phyloP scores from a whole-genome alignment of 2,329 filamentous ascomycete genomes.

The Dichotomopilus funicola region DNA sequence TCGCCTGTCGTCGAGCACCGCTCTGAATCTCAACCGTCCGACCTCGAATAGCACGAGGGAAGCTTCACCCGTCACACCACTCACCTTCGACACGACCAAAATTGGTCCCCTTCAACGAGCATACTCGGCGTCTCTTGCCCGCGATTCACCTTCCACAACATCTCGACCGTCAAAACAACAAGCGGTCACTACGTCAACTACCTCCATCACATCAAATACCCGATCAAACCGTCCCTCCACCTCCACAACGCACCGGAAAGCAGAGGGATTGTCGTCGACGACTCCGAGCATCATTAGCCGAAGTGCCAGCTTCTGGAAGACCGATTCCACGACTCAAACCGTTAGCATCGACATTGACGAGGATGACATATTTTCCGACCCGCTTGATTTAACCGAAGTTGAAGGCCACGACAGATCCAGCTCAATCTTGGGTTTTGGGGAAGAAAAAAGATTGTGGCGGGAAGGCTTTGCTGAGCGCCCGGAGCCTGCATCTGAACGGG shows the following conservation, averaged over 20 bases:
- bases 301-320: too few relatives aligned
- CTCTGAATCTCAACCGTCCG: constrained; percentile 33
- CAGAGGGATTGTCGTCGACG: too few relatives aligned
- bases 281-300: too few relatives aligned
- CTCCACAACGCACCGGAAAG: too few relatives aligned
- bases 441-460: constrained; percentile 37
- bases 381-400: constrained; percentile 20
- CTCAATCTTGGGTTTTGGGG: constrained; percentile 30
- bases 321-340: not conserved
- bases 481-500: constrained; percentile 33
- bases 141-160: constrained; percentile 13
- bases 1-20: constrained; percentile 37
- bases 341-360: constrained; percentile 1
- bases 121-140: constrained; percentile 31
- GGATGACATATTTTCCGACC: constrained; percentile 21
- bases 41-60: constrained; percentile 37
- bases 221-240: not conserved
- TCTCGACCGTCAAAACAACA: constrained; percentile 18
- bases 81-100: constrained; percentile 27
- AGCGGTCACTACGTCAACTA: constrained; percentile 1
- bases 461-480: constrained; percentile 36
- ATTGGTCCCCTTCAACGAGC: constrained; percentile 29
- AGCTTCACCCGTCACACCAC: constrained; percentile 38
- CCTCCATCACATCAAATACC: not conserved
- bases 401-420: constrained; percentile 19